Base-by-base conservation (phyloP, 139 green algal species). In the Axilococcus clingmanii region DNA sequence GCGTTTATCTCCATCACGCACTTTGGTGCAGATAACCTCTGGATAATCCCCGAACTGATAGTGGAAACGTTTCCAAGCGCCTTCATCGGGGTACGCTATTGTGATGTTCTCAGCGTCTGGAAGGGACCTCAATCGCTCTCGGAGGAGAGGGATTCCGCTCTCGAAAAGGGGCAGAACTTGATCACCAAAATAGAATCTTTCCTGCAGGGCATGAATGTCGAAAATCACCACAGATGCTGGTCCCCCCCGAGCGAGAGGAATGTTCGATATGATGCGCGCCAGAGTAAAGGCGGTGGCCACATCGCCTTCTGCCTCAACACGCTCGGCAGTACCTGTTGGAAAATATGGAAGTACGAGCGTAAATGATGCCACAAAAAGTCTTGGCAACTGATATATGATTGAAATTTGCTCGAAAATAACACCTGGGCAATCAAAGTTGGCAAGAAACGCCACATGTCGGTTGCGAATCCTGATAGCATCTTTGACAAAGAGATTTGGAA, bases 151-250 rank as follows among this genome's bases (percentile, higher is more conserved):
- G 44, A 98, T 91, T 32, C 89, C 91, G 17, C 64, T 84, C 72
- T 95, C 89, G 65, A 98, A 97, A 29, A 94, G 71, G 19, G 91
- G 91, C 63, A 96, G 72, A 34, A 98, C 85, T 28, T 86, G 79
- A 69, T 98, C 89, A 30, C 91, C 87, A 79, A 98, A 97, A 64
- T 98, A 98, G 54, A 98, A 98, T 30, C 91, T 78, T 65, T 98
- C 91, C 82, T 95, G 80, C 17, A 98, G 71, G 0, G 91, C 91
- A 62, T 98, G 91, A 35, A 98, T 97, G 78, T 98, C 91, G 49
- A 96, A 98, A 54, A 97, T 94, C 36, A 98, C 88, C 1, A 96
- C 63, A 35, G 28, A 48, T 4, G 87, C 93, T 7, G 91, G 91
- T 9, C 91, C 91, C 7, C 91, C 91, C 3, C 91, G 57, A 0